Percentiles rank a stretch among this genome's conserved stretches.
phyloP scores from a whole-genome alignment of 139 green algal species.

The Volvox reticuliferus region DNA sequence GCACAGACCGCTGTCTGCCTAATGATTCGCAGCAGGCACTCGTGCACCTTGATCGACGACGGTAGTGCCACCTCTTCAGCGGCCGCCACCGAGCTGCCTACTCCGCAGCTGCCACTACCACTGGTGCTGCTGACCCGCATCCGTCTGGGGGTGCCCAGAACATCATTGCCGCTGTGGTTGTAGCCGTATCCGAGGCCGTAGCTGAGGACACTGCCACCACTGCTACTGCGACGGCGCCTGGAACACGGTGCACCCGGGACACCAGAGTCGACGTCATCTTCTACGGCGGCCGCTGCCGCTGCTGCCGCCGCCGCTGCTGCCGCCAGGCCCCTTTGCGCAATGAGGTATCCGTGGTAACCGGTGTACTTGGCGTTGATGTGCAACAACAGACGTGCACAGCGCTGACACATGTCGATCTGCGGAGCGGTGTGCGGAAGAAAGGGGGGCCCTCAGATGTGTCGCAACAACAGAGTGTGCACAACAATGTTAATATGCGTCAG shows the following conservation, averaged over 20 bases:
- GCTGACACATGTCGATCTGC: slow-evolving; percentile 52
- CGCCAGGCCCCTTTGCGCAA: slow-evolving; percentile 25
- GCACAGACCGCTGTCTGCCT: too few relatives aligned
- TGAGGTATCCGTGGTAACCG: slow-evolving; percentile 44
- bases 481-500: too few relatives aligned
- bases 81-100: background rate
- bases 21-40: too few relatives aligned
- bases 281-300: background rate
- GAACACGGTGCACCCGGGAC: background rate
- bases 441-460: too few relatives aligned
- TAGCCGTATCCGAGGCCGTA: background rate
- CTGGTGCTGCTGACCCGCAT: background rate
- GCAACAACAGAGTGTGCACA: too few relatives aligned
- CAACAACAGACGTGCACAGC: slow-evolving; percentile 44
- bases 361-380: slow-evolving; percentile 53
- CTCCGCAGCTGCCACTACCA: background rate
- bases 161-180: too few relatives aligned
- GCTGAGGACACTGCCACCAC: background rate
- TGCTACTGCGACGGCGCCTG: background rate
- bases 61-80: background rate
- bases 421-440: background rate
- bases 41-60: slow-evolving; percentile 18
- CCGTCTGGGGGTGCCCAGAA: background rate
- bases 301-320: slow-evolving; percentile 1
- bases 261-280: background rate